These are phyloP conservation scores for Dictyophora rubrovolvata DNA, from an alignment of 768 basidiomycete genomes.

Conservation along the genomic window DNA sequence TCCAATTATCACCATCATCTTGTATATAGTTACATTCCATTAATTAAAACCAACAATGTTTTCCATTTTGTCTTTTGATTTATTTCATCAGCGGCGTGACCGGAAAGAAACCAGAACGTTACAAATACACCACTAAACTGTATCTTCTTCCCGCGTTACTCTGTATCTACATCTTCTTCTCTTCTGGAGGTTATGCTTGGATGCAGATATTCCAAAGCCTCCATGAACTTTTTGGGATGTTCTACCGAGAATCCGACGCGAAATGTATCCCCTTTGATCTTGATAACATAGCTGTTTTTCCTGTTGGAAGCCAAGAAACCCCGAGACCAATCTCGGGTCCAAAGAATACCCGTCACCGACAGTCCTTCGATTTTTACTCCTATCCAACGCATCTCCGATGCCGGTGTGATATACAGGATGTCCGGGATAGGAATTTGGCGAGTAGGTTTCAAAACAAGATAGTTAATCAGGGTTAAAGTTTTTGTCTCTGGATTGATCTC, in stretches of 20 bases:
- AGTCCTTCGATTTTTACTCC: neutral
- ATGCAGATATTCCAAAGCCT: neutral
- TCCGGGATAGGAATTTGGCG: neutral
- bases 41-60: no score
- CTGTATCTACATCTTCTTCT: no score
- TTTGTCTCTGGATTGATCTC: neutral
- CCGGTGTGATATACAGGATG: neutral
- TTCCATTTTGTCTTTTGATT: no score
- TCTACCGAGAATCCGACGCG: slow-evolving; percentile 1
- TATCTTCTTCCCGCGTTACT: no score
- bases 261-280: neutral
- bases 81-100: no score
- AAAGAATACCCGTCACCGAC: neutral
- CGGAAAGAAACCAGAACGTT: no score
- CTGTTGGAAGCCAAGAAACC: neutral
- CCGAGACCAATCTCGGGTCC: neutral
- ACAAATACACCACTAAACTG: no score
- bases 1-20: no score
- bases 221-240: neutral
- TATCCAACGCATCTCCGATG: neutral
- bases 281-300: slow-evolving; percentile 1
- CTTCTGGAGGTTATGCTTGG: neutral
- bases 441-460: neutral
- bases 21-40: no score
- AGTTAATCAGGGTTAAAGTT: neutral